phyloP scores from a whole-genome alignment of 805 yeast species.

The Candida arabinofermentans region DNA sequence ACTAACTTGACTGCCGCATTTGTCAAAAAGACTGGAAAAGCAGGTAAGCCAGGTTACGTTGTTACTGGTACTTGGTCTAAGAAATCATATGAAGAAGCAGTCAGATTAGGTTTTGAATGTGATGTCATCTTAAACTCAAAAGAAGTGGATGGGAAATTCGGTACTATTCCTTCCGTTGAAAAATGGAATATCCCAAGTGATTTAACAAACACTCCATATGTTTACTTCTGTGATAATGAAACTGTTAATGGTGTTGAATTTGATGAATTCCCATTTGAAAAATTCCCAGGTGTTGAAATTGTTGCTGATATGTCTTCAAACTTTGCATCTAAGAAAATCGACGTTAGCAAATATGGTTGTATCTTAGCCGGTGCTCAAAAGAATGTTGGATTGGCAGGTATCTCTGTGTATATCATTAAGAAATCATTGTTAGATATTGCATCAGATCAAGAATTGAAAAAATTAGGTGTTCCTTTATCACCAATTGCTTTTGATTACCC shows the following conservation, averaged over 20 bases:
- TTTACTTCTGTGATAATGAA: conserved; percentile 94
- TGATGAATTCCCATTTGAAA: conserved; percentile 42
- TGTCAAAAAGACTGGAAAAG: conserved; percentile 60
- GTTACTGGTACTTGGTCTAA: conserved; percentile 94
- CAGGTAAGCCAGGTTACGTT: conserved; percentile 80
- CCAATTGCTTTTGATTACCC: conserved; percentile 92
- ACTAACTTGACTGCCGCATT: conserved; percentile 76
- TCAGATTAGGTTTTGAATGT: conserved; percentile 72
- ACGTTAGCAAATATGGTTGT: conserved; percentile 79
- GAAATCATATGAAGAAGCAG: conserved; percentile 84
- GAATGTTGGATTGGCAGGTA: conserved; percentile 95
- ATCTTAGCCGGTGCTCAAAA: conserved; percentile 98
- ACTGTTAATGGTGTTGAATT: conserved; percentile 95
- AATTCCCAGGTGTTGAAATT: conserved; percentile 66
- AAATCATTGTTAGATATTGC: conserved; percentile 71
- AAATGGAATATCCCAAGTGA: conserved; percentile 63
- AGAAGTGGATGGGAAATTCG: conserved; percentile 52
- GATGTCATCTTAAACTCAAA: conserved; percentile 67
- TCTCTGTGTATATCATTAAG: conserved; percentile 86
- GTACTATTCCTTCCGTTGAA: conserved; percentile 59
- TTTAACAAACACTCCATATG: conserved; percentile 66
- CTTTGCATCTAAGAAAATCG: conserved; percentile 75
- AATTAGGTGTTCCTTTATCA: conserved; percentile 64
- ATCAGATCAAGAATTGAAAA: conserved; percentile 53
- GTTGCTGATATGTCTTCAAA: conserved; percentile 96